These are phyloP conservation scores for Phytophthora megakarya DNA, from an alignment of 352 stramenopile species.

Conservation along the genomic window DNA sequence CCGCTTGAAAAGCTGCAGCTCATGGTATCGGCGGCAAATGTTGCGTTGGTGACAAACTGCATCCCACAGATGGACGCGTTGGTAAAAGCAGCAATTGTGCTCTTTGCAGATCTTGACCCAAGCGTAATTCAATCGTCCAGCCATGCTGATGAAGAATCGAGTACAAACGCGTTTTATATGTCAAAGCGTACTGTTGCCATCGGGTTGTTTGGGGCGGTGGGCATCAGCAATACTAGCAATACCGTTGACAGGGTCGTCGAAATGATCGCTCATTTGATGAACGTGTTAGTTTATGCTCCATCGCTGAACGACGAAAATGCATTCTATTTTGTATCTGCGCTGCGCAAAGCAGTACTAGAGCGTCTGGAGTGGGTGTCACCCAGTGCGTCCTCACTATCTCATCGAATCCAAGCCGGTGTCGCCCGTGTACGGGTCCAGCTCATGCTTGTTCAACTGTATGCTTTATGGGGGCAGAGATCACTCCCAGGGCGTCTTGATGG, in stretches of 20 bases:
- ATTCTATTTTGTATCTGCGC: constrained; percentile 87
- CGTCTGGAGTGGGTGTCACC: constrained; percentile 30
- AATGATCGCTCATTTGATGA: constrained; percentile 56
- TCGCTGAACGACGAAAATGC: constrained; percentile 79
- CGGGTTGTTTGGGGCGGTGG: constrained; percentile 13
- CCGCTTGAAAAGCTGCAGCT: constrained; percentile 62
- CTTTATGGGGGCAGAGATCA: constrained; percentile 58
- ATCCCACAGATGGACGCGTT: constrained; percentile 89
- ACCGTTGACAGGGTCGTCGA: constrained; percentile 31
- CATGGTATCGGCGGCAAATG: constrained; percentile 65
- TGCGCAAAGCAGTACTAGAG: constrained; percentile 74
- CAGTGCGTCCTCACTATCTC: constrained; percentile 20
- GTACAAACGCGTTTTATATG: neutral
- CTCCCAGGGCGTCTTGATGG: constrained; percentile 44
- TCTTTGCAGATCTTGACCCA: constrained; percentile 71
- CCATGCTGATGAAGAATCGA: neutral
- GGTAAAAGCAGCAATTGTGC: constrained; percentile 77
- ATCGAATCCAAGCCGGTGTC: constrained; percentile 22
- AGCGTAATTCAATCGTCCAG: constrained; percentile 7
- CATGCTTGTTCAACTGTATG: constrained; percentile 58
- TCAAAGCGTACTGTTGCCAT: constrained; percentile 8
- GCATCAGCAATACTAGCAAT: constrained; percentile 7
- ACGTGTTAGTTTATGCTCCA: constrained; percentile 74
- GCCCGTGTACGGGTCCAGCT: constrained; percentile 49
- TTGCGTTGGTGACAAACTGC: constrained; percentile 71